Percentiles rank a stretch among this genome's conserved stretches.
Conservation (phyloP, 495 filamentous ascomycete species). For the Hypomontagnella monticulosa region DNA sequence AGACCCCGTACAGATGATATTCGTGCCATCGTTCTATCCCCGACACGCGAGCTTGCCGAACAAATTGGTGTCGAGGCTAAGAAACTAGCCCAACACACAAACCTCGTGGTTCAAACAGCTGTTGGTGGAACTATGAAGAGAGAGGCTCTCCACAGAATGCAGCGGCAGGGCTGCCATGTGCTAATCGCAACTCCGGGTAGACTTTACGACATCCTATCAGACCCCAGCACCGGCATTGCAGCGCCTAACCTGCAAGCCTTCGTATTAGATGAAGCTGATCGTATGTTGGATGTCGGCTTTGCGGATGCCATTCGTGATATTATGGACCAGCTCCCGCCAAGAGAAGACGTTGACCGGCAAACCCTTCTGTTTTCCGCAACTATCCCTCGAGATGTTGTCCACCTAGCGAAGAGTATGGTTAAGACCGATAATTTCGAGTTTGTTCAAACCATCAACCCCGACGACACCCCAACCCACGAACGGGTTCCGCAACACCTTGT, state of each 20-base stretch:
- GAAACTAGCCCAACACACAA: constrained; percentile 72
- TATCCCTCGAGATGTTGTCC: constrained; percentile 82
- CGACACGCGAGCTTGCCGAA: constrained; percentile 93
- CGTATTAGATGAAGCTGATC: constrained; percentile 94
- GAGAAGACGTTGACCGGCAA: constrained; percentile 71
- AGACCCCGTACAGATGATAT: constrained; percentile 70
- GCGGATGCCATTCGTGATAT: constrained; percentile 79
- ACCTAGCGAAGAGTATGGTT: constrained; percentile 70
- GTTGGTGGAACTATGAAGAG: constrained; percentile 88
- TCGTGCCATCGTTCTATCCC: constrained; percentile 89
- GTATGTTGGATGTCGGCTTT: constrained; percentile 91
- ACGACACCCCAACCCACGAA: constrained; percentile 86
- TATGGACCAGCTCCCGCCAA: constrained; percentile 69
- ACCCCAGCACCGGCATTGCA: constrained; percentile 68
- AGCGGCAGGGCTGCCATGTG: constrained; percentile 82
- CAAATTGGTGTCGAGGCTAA: constrained; percentile 88
- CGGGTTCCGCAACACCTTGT: constrained; percentile 81
- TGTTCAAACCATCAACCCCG: constrained; percentile 79
- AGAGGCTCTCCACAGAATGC: constrained; percentile 68
- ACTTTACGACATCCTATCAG: constrained; percentile 82
- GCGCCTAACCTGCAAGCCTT: constrained; percentile 80
- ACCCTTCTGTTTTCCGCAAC: constrained; percentile 96
- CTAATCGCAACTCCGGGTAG: constrained; percentile 92
- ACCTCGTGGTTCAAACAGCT: constrained; percentile 81
- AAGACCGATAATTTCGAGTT: constrained; percentile 73